Evolutionary conservation across 1,284 basidiomycete genomes (phyloP).

Genomic region (Athelia psychrophila): DNA sequence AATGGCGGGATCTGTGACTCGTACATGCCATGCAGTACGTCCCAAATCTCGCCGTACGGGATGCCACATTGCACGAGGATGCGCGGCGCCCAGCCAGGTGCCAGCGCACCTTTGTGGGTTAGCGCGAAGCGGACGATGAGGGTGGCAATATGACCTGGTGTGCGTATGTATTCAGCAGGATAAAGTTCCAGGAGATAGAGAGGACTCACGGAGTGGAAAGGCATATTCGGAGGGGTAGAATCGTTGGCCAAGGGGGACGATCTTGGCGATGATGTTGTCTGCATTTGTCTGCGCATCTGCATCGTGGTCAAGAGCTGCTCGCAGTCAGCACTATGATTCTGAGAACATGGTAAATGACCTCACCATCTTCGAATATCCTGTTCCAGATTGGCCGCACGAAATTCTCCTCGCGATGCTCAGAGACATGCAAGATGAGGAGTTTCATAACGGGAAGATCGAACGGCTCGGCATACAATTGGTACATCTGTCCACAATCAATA

Average conservation of each 20-base stretch:
- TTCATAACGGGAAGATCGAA: constrained; percentile 85
- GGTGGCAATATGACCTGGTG: constrained; percentile 62
- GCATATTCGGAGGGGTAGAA: constrained; percentile 92
- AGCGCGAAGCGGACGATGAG: constrained; percentile 71
- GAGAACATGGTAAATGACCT: constrained; percentile 9
- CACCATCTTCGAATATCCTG: constrained; percentile 79
- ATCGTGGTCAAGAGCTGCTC: constrained; percentile 29
- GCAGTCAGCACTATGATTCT: neutral
- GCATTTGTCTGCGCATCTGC: constrained; percentile 49
- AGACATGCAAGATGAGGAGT: constrained; percentile 89
- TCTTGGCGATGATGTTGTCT: constrained; percentile 59
- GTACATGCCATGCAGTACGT: constrained; percentile 84
- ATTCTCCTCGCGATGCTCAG: constrained; percentile 86
- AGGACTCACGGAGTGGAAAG: constrained; percentile 75
- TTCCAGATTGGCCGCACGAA: constrained; percentile 88
- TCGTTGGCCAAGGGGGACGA: constrained; percentile 74
- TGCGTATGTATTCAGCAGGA: constrained; percentile 1
- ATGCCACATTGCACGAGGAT: constrained; percentile 77
- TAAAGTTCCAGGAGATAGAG: neutral
- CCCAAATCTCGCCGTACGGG: constrained; percentile 77
- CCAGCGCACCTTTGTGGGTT: constrained; percentile 54
- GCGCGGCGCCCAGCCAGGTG: constrained; percentile 77
- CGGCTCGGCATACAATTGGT: constrained; percentile 85
- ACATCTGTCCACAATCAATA: constrained; percentile 56
- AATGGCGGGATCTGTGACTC: constrained; percentile 85